phyloP scores from a whole-genome alignment of 1,139 yeast genomes.

The Diutina rugosa region DNA sequence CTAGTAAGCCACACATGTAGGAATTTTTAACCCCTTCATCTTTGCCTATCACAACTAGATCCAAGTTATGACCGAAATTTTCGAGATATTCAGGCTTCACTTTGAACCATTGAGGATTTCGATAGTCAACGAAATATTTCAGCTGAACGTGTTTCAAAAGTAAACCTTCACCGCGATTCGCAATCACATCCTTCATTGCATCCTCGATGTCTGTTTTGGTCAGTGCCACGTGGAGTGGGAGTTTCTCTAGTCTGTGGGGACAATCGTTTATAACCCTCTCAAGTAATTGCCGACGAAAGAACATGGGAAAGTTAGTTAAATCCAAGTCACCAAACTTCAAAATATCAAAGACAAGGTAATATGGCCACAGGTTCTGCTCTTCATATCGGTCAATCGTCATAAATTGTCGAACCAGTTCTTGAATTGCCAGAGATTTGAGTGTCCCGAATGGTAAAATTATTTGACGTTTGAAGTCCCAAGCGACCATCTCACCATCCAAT shows the following conservation, averaged over 20 bases:
- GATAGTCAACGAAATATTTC: constrained; percentile 44
- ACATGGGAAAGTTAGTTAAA: constrained; percentile 40
- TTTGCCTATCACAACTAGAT: constrained; percentile 67
- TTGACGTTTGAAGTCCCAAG: constrained; percentile 56
- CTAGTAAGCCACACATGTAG: constrained; percentile 58
- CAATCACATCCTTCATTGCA: constrained; percentile 47
- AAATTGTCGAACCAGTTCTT: constrained; percentile 32
- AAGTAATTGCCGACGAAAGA: constrained; percentile 43
- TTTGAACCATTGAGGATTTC: constrained; percentile 65
- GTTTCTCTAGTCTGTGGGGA: constrained; percentile 42
- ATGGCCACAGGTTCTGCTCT: constrained; percentile 29
- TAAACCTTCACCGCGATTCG: constrained; percentile 67
- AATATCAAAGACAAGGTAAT: constrained; percentile 61
- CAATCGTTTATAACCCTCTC: constrained; percentile 31
- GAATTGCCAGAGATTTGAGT: constrained; percentile 56
- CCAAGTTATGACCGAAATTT: constrained; percentile 80
- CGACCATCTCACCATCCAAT: constrained; percentile 90
- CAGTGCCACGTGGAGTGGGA: constrained; percentile 31
- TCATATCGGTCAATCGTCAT: constrained; percentile 8
- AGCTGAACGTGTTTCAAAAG: constrained; percentile 57
- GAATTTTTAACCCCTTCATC: constrained; percentile 64
- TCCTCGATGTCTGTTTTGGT: constrained; percentile 39
- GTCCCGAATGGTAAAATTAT: constrained; percentile 69
- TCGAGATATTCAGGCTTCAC: constrained; percentile 84
- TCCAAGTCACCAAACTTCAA: constrained; percentile 54